A percentile compares a stretch with the other conserved stretches of the same genome.
Evolutionary conservation across 2,329 filamentous ascomycete genomes (phyloP).

Genomic region (Davidsoniella eucalypti): DNA sequence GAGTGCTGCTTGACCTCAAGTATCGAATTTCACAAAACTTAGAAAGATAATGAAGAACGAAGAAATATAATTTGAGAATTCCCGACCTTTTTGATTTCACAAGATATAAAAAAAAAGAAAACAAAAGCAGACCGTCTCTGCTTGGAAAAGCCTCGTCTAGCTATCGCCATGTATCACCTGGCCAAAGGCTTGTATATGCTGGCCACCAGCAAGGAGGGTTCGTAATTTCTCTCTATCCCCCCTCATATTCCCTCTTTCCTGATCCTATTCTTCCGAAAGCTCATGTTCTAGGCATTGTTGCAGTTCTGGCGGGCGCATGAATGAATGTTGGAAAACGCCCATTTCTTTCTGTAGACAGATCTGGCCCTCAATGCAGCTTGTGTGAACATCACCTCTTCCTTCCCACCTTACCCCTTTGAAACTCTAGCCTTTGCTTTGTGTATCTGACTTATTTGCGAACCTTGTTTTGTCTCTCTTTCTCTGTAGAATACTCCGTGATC

Average conservation of each 20-base stretch:
- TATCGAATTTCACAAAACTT: not conserved
- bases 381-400: not conserved
- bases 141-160: not conserved
- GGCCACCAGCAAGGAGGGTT: slow-evolving; percentile 92
- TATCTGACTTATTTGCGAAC: not conserved
- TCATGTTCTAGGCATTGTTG: no score
- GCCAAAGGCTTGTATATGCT: slow-evolving; percentile 88
- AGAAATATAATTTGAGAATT: no score
- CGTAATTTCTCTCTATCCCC: slow-evolving; percentile 13
- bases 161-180: slow-evolving; percentile 68
- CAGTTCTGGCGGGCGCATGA: no score
- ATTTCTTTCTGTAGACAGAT: no score
- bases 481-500: slow-evolving; percentile 82
- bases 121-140: not conserved
- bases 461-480: slow-evolving; percentile 1
- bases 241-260: not conserved
- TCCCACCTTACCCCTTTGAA: slow-evolving; percentile 5
- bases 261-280: not conserved
- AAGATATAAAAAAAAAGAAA: not conserved
- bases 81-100: not conserved
- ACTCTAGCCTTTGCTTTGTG: slow-evolving; percentile 8
- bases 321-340: not conserved
- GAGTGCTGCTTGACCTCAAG: no score
- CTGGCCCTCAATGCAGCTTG: no score
- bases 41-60: not conserved